Evolutionary conservation across 2,329 filamentous ascomycete species (phyloP), one percentile per base, ranked within the genome.

Genomic region (Fonsecaea monophora): DNA sequence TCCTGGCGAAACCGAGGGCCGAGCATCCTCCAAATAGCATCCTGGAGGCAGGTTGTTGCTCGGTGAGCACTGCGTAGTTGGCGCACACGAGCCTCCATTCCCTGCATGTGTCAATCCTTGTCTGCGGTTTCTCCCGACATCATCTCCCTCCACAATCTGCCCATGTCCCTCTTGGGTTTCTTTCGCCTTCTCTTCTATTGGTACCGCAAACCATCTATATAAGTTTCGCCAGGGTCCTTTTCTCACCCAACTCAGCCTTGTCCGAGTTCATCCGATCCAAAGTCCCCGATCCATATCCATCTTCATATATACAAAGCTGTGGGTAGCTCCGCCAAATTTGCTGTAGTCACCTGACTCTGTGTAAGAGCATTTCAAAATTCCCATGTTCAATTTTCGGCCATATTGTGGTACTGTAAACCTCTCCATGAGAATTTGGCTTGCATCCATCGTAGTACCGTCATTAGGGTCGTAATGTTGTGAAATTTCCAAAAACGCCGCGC

Each of bases 401-500:
- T 18, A 42, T 15, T 30, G 25, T 37, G 57, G 34, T 35, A 15
- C 18, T 60, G 57, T 21, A 13, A 50, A 35, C 57, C 57, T 50
- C 57, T 9, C 34, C 18, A 18, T 50, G 18, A 21, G 40, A 12
- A 13, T 30, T 42, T 12, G 37, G 15, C 13, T 9, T 25, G 30
- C n/a, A 2, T 18, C 45, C 15, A 32, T 25, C 15, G 32, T 34
- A 32, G 8, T 38, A 48, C 42, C 37, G 60, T 56, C 30, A 62
- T 62, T 62, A 62, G 45, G 37, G n/a, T 40, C 48, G 37, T 45
- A 55, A 35, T 12, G 45, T 62, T 35, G 34, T 7, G 18, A 62
- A 62, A 55, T 40, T 56, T 12, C 60, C 53, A 32, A 64, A 56
- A 66, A 64, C 67, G 35, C 67, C 67, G 56, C 62, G 65, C 65